A percentile compares a stretch with the other conserved stretches of the same genome.
These are phyloP conservation scores for Trichothecium sympodiale DNA, from an alignment of 2,329 filamentous ascomycete species.

Conservation along the genomic window DNA sequence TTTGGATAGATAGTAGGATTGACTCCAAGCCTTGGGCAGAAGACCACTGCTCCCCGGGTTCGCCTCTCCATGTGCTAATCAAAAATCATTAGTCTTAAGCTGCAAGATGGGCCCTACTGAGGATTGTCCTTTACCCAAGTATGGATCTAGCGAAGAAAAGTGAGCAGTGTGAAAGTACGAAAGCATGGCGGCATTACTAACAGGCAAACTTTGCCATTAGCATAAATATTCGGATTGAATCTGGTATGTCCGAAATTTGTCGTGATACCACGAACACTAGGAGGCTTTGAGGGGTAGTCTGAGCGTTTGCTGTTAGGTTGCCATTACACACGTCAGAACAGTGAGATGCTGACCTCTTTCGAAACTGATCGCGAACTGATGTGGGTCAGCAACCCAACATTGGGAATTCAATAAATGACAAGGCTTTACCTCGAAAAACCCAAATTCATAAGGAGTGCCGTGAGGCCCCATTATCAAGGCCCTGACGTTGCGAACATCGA, in stretches of 20 bases:
- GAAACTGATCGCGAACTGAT: conserved; percentile 66
- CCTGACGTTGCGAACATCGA: conserved; percentile 78
- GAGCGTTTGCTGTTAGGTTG: conserved; percentile 4
- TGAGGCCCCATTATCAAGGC: conserved; percentile 87
- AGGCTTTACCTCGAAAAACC: conserved; percentile 76
- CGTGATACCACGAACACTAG: conserved; percentile 56
- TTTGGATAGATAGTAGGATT: conserved; percentile 90
- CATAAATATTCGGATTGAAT: conserved; percentile 96
- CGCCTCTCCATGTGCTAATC: conserved; percentile 78
- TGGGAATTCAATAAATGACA: not conserved
- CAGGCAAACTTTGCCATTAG: conserved; percentile 84
- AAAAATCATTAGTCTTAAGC: conserved; percentile 6
- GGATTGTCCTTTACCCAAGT: conserved; percentile 49
- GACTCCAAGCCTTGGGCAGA: conserved; percentile 92
- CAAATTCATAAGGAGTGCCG: conserved; percentile 92
- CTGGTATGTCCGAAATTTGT: conserved; percentile 82
- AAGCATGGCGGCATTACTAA: conserved; percentile 33
- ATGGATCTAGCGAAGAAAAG: conserved; percentile 51
- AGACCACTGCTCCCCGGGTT: conserved; percentile 89
- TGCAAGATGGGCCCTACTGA: not conserved
- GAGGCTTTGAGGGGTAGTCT: conserved; percentile 74
- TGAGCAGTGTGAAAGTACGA: conserved; percentile 1
- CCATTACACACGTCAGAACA: conserved; percentile 4
- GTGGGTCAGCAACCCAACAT: too few species aligned
- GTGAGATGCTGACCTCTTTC: conserved; percentile 44